Evolutionary conservation across 768 basidiomycete genomes (phyloP), one percentile per base, ranked within the genome.

Genomic region (Mycena pura): DNA sequence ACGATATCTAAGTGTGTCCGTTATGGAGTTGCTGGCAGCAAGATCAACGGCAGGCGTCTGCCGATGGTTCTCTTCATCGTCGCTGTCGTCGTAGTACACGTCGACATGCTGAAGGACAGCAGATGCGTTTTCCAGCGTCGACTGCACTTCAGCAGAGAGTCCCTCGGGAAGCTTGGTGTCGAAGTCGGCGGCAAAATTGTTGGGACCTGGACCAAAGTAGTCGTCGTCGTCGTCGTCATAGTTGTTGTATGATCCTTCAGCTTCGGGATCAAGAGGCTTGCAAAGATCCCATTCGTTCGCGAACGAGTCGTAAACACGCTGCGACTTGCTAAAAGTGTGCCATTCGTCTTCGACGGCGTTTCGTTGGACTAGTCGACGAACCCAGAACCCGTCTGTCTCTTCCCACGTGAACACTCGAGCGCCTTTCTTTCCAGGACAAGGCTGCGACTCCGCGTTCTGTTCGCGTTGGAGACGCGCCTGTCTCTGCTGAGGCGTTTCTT

Each of bases 211-310:
- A n/a, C n/a, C n/a, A n/a, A n/a, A 45, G 13, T 2, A 6, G 15
- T 22, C 46, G 17, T 29, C 25, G 25, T 28, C 25, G 46, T 29
- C 27, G 46, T 47, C 25, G 10, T n/a, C 17, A 29, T 15, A 31
- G 19, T 28, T 31, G n/a, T n/a, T n/a, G n/a, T n/a, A n/a, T n/a
- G n/a, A n/a, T n/a, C n/a, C n/a, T n/a, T n/a, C n/a, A n/a, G 46
- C 46, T 6, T 47, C 9, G n/a, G 46, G 46, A 28, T 47, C 46
- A 10, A 47, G 27, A 31, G 46, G 46, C 21, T 47, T 19, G 55
- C 70, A 69, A 3, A 71, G 41, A 50, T 70, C 69, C 66, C 69
- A 70, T 48, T 69, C 66, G 55, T 70, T 53, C 21, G 31, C 39
- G 45, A 65, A 65, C 14, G 60, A 50, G 49, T 70, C 54, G 48